Evolutionary conservation across 345 rosid genomes (phyloP), one percentile per base, ranked within the genome.

Genomic region (Draba incana): DNA sequence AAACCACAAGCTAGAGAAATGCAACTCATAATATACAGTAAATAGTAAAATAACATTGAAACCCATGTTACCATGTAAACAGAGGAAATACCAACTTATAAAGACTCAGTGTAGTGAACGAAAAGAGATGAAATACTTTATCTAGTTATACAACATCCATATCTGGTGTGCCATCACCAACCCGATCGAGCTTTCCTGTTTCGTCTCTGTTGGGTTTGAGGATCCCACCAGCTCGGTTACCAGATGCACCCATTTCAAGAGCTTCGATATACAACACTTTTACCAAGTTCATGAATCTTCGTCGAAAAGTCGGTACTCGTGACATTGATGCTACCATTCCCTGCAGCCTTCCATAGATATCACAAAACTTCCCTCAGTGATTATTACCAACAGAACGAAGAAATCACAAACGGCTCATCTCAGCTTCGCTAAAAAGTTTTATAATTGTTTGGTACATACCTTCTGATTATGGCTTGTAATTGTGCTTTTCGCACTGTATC

Each of bases 241-340:
- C 57, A 0, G 82, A 81, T 58, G 80, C 82, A 11, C 69, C 71
- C 2, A 82, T 80, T 69, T 83, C 84, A 68, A 84, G 67, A 42
- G 88, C 88, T 69, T 85, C 93, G 23, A 82, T 30, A 44, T 80
- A 85, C 68, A 88, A 52, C 51, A 79, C 69, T 77, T 80, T 88
- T 65, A 86, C 80, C 82, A 85, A 57, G 48, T 78, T 84, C 82
- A 85, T 81, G 69, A 92, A 83, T 10, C 85, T 84, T 8, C 93
- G 82, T 5, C 89, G 74, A 57, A 86, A 90, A 24, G 97, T 86
- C 0, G 97, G 98, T 15, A 90, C 16, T 2, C 85, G 79, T 15
- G 92, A 88, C 84, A 89, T 78, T 6, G 88, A 83, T 49, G 85
- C 81, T 49, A 89, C 90, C 47, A 92, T 88, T 3, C 96, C 93